Percentiles rank a stretch among this genome's conserved stretches.
Conservation (phyloP, 495 filamentous ascomycete species). For the Xylaria palmicola region DNA sequence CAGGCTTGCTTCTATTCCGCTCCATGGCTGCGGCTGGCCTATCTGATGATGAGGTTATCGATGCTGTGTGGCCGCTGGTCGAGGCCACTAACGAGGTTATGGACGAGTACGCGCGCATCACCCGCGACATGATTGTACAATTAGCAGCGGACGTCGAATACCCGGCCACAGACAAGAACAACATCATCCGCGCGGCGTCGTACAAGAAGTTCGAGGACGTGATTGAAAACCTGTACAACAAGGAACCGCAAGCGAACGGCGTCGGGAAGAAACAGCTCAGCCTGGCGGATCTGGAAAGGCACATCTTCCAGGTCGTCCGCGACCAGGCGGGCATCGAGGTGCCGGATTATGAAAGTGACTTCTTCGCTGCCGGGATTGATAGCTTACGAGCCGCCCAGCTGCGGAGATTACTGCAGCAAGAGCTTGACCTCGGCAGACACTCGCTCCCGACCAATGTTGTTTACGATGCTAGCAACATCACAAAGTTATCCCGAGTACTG, state of each 20-base stretch:
- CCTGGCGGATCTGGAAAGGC: slow-evolving; percentile 37
- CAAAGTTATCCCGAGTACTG: slow-evolving; percentile 47
- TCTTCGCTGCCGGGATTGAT: slow-evolving; percentile 59
- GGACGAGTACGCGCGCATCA: slow-evolving; percentile 55
- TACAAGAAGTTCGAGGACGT: slow-evolving; percentile 46
- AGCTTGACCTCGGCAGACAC: slow-evolving; percentile 41
- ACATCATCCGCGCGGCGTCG: slow-evolving; percentile 55
- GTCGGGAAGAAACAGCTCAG: slow-evolving; percentile 36
- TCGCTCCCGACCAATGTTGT: slow-evolving; percentile 47
- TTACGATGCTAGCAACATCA: slow-evolving; percentile 51
- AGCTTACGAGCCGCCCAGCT: slow-evolving; percentile 61
- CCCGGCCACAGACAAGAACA: slow-evolving; percentile 56
- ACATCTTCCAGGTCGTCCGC: slow-evolving; percentile 43
- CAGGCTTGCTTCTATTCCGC: slow-evolving; percentile 50
- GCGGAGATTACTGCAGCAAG: slow-evolving; percentile 48
- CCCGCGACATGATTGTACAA: slow-evolving; percentile 52
- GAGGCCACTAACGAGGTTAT: slow-evolving; percentile 48
- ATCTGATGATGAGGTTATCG: slow-evolving; percentile 43
- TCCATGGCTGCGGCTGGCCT: slow-evolving; percentile 32
- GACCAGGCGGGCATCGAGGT: slow-evolving; percentile 43
- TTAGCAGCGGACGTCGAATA: slow-evolving; percentile 44
- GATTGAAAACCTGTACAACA: slow-evolving; percentile 50
- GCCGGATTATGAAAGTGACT: slow-evolving; percentile 41
- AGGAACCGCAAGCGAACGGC: slow-evolving; percentile 25
- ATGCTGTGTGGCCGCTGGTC: slow-evolving; percentile 48